Conservation (phyloP, 805 yeast species). For the Zygotorulaspora danielsina region DNA sequence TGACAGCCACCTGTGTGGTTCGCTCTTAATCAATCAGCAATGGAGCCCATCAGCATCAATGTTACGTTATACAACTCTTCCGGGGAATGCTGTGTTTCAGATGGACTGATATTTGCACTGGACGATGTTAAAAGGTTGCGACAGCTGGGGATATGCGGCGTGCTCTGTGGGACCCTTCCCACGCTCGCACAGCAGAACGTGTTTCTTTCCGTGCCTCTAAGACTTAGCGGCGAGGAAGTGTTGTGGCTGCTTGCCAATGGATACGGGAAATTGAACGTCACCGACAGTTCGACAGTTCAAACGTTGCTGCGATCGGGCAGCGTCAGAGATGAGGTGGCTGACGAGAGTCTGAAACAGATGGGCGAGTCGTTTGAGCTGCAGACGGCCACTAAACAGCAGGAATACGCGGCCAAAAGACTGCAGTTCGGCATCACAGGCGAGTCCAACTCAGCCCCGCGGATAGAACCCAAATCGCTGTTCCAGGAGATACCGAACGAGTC, state of each 20-base stretch:
- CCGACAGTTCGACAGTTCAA: slow-evolving; percentile 38
- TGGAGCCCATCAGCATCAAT: slow-evolving; percentile 1
- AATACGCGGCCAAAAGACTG: slow-evolving; percentile 21
- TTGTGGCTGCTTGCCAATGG: slow-evolving; percentile 52
- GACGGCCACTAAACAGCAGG: slow-evolving; percentile 20
- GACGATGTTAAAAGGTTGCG: slow-evolving; percentile 53
- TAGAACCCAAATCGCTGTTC: slow-evolving; percentile 27
- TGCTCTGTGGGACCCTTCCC: slow-evolving; percentile 77
- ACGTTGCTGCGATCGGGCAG: slow-evolving; percentile 9
- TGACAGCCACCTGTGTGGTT: too few species aligned
- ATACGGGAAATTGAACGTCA: slow-evolving; percentile 39
- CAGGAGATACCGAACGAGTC: slow-evolving; percentile 22
- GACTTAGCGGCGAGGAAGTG: slow-evolving; percentile 68
- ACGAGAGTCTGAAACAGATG: slow-evolving; percentile 9
- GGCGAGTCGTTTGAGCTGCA: slow-evolving; percentile 21
- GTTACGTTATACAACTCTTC: background rate
- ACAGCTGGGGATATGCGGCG: slow-evolving; percentile 65
- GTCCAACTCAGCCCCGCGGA: slow-evolving; percentile 5
- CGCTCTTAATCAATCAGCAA: background rate
- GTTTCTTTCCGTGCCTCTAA: slow-evolving; percentile 80
- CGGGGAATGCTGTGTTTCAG: slow-evolving; percentile 5
- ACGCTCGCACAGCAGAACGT: slow-evolving; percentile 90
- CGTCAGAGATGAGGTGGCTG: slow-evolving; percentile 7
- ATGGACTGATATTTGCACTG: slow-evolving; percentile 50
- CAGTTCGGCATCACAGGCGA: slow-evolving; percentile 17